Base-by-base conservation (phyloP, 2,329 filamentous ascomycete genomes). In the Aureobasidium musti region DNA sequence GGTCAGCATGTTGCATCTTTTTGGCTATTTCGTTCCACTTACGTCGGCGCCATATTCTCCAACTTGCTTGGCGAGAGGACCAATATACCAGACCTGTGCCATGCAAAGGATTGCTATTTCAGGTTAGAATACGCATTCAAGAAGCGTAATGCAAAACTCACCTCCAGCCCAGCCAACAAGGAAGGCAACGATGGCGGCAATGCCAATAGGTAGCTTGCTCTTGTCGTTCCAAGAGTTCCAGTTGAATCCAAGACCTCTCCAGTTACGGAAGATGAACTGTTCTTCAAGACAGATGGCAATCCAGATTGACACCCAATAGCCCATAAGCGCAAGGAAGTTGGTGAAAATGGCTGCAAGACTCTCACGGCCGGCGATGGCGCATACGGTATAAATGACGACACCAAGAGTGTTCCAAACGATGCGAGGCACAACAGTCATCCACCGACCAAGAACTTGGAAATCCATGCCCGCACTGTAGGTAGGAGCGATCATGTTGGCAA, bases 301-400 rank as follows among this genome's bases (percentile, higher is more conserved):
- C 85, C 86, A 89, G 52, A 89, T 85, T 17, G 82, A 82, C 19
- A 89, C 82, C 87, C 87, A 90, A 75, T 90, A 90, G 1, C 88
- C 88, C 85, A 90, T 90, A 26, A 90, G 77, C 0, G 87, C 86
- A 5, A 90, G 80, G 74, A 90, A 89, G 73, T 90, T 90, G 13
- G 85, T 86, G 73, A 90, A 89, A 67, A 90, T 88, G 30, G 81
- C 81, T 0, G 86, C 83, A 1, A 91, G 80, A 70, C 87, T 77
- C 28, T 82, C 80, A 17, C 87, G 82, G 0, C 88, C 88, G 0
- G 83, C 87, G 19, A 89, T 79, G 0, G 87, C 87, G 70, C 87
- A 88, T 33, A 88, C 83, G 10, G 86, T 85, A 72, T 86, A 88
- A 52, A 90, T 84, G 45, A 90, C 75, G 0, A 86, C 83, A 2